A percentile compares a stretch with the other conserved stretches of the same genome.
phyloP scores from a whole-genome alignment of 2,329 filamentous ascomycete species.

The Diplodia scrobiculata region DNA sequence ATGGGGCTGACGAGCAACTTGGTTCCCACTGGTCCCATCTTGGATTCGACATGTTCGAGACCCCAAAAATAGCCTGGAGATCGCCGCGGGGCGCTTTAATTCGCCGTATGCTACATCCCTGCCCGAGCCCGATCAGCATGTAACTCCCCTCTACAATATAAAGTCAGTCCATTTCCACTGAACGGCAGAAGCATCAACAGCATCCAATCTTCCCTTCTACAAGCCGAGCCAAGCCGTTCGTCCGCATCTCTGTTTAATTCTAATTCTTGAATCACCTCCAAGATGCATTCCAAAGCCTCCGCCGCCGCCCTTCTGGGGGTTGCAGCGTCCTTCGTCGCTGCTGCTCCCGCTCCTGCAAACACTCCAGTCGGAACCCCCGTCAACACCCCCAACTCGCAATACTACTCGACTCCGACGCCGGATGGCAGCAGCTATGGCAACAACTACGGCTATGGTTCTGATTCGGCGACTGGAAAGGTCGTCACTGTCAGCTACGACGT shows the following conservation, averaged over 20 bases:
- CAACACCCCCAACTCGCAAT: not conserved
- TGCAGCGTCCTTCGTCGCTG: conserved; percentile 32
- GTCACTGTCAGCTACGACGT: conserved; percentile 17
- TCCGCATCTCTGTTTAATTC: not conserved
- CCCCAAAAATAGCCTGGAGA: conserved; percentile 2
- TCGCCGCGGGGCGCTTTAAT: not conserved
- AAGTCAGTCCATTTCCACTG: not conserved
- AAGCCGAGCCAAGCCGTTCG: not conserved
- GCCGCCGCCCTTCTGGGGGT: conserved; percentile 30
- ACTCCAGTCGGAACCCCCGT: conserved; percentile 27
- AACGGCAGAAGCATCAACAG: not conserved
- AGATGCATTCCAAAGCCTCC: conserved; percentile 36
- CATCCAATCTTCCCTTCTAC: not conserved
- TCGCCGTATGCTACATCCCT: too few relatives aligned
- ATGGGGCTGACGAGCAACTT: not conserved
- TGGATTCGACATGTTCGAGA: not conserved
- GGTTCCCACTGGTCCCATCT: not conserved
- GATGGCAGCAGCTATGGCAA: not conserved
- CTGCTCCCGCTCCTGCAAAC: conserved; percentile 36
- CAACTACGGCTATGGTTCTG: not conserved
- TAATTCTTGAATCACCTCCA: not conserved
- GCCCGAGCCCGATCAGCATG: too few relatives aligned
- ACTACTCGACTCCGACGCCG: not conserved
- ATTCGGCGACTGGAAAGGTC: not conserved
- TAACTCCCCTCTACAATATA: not conserved